A percentile compares a stretch with the other conserved stretches of the same genome.
phyloP scores from a whole-genome alignment of 1,139 yeast species.

The Eremothecium coryli region DNA sequence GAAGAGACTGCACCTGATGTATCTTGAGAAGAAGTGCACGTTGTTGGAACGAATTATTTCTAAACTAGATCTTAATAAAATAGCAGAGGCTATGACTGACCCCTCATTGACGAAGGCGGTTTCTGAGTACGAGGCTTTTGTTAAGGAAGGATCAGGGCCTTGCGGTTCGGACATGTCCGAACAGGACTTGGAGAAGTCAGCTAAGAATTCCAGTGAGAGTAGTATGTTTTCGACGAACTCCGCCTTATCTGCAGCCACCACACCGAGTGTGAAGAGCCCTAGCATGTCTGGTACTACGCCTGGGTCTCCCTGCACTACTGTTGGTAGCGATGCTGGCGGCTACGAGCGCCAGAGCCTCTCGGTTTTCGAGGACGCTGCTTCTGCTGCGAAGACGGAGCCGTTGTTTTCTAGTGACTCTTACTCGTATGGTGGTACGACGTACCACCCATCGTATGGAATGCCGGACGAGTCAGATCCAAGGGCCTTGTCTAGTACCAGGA shows the following conservation, averaged over 20 bases:
- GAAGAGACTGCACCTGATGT: conserved; percentile 87
- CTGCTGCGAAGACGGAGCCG: conserved; percentile 2
- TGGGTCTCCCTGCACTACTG: conserved; percentile 5
- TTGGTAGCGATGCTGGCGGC: conserved; percentile 1
- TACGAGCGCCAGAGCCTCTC: not conserved
- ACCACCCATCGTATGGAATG: not conserved
- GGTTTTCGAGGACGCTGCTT: not conserved
- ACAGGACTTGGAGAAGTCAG: not conserved
- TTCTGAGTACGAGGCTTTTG: conserved; percentile 5
- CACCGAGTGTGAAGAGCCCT: conserved; percentile 5
- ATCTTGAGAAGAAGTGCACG: conserved; percentile 45
- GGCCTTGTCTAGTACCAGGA: not conserved
- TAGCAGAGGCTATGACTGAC: conserved; percentile 9
- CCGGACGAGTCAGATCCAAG: conserved; percentile 1
- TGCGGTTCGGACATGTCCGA: not conserved
- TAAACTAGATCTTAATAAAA: conserved; percentile 17
- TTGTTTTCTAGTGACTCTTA: conserved; percentile 2
- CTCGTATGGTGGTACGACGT: conserved; percentile 4
- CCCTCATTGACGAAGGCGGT: conserved; percentile 6
- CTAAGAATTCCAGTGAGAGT: not conserved
- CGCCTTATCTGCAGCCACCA: conserved; percentile 3
- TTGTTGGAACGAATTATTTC: conserved; percentile 25
- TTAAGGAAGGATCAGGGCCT: not conserved
- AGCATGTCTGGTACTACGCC: conserved; percentile 4
- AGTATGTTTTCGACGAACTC: not conserved